Evolutionary conservation across 1,284 basidiomycete species (phyloP), one percentile per base, ranked within the genome.

Genomic region (Trametes versicolor): DNA sequence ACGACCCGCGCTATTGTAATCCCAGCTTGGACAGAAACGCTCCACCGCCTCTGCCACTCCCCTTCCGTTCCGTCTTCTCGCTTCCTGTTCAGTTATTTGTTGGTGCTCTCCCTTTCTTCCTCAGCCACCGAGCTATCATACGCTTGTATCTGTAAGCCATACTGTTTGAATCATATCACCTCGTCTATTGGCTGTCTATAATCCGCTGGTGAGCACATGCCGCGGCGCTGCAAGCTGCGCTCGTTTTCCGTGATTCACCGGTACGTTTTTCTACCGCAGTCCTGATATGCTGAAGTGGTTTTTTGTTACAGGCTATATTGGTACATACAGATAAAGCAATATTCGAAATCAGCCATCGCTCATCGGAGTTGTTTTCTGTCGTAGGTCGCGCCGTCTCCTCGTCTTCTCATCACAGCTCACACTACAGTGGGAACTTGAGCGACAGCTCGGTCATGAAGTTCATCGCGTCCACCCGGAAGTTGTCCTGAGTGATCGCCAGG

Each of bases 71-170:
- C 29, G 29, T 32, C 32, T 23, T 25, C 47, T 68, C 52, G 47
- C 57, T 32, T 13, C 21, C 25, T 21, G 45, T 45, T 52, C 58
- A 53, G 27, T 57, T 34, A 45, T 50, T 62, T 59, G 53, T 62
- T 50, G 57, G 62, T 69, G 63, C 67, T 68, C 60, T 58, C 63
- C 60, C 58, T 69, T 64, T 60, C 58, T 69, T 64, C 68, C 61
- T 66, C 58, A 53, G 54, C 66, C 68, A 59, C 70, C 69, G 71
- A 74, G 71, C 72, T 75, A 75, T 67, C 70, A 72, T 73, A 75
- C 73, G 72, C 71, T 73, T 80, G 79, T 80, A 80, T 75, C 77
- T 76, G 71, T 78, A 78, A 74, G 65, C 62, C 70, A 71, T 63
- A 65, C 68, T 73, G 73, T 74, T 67, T 65, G 69, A 71, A 70